Percentiles rank a stretch among this genome's conserved stretches.
These are phyloP conservation scores for Fraxinus platypoda DNA, from an alignment of 305 asterid genomes.

Conservation along the genomic window DNA sequence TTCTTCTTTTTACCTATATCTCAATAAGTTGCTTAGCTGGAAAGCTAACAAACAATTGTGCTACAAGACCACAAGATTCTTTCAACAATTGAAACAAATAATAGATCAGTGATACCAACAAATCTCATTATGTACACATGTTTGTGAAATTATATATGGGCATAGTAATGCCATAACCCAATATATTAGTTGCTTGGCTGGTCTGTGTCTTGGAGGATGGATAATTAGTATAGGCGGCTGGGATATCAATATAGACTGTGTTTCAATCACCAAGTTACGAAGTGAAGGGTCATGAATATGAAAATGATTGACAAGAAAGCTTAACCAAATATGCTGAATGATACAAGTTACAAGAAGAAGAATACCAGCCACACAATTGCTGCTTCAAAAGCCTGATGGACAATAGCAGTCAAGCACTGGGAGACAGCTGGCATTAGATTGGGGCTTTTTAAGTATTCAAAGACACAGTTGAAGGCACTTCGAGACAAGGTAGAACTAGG, in stretches of 20 bases:
- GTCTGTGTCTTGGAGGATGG: conserved; percentile 1
- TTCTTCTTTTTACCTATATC: background rate
- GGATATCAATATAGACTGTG: background rate
- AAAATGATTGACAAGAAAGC: conserved; percentile 3
- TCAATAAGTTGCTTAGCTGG: background rate
- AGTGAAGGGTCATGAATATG: background rate
- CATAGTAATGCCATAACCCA: background rate
- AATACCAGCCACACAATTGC: conserved; percentile 90
- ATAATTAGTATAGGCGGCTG: background rate
- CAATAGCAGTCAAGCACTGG: conserved; percentile 95
- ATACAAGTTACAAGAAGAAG: conserved; percentile 17
- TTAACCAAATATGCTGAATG: background rate
- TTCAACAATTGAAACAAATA: conserved; percentile 2
- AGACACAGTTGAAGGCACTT: conserved; percentile 97
- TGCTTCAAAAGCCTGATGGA: conserved; percentile 88
- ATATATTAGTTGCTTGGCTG: background rate
- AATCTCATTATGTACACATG: conserved; percentile 4
- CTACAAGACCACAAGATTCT: conserved; percentile 2
- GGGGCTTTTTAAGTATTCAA: conserved; percentile 94
- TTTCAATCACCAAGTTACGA: background rate
- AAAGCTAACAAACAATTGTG: background rate
- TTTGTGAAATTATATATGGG: conserved; percentile 1
- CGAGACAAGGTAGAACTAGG: conserved; percentile 66
- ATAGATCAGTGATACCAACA: background rate
- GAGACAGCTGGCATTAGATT: conserved; percentile 91